Conservation (phyloP, 331 rosid species). For the Rhamnella rubrinervis region DNA sequence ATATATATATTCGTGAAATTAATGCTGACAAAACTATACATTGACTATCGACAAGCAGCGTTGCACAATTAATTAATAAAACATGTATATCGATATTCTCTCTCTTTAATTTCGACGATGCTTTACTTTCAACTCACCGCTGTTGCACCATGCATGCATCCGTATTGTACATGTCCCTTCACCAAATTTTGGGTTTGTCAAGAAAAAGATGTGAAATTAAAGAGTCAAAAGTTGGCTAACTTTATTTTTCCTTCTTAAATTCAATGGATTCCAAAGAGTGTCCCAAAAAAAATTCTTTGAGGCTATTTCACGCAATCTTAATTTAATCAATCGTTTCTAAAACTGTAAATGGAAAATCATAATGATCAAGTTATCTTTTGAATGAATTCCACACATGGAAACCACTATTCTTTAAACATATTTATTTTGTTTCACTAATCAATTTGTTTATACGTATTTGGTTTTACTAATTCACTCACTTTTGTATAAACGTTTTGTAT, state of each 20-base stretch:
- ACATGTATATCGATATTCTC: not conserved
- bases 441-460: too few species aligned
- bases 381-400: too few species aligned
- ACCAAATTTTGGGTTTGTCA: not conserved
- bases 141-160: constrained; percentile 8
- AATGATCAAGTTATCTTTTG: too few species aligned
- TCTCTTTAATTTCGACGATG: not conserved
- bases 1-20: too few species aligned
- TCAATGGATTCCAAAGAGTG: constrained; percentile 11
- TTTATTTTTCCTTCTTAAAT: not conserved
- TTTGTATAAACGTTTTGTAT: too few species aligned
- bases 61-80: not conserved
- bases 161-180: not conserved
- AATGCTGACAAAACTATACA: not conserved
- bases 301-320: not conserved
- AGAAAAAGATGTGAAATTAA: not conserved
- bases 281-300: not conserved
- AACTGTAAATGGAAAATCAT: not conserved
- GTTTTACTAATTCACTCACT: too few species aligned
- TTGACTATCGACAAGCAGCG: not conserved
- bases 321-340: not conserved
- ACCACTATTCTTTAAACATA: too few species aligned
- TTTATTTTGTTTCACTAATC: too few species aligned
- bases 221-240: not conserved
- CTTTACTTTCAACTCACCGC: not conserved